These are phyloP conservation scores for Aspergillus baeticus DNA, from an alignment of 495 filamentous ascomycete species.

Conservation along the genomic window DNA sequence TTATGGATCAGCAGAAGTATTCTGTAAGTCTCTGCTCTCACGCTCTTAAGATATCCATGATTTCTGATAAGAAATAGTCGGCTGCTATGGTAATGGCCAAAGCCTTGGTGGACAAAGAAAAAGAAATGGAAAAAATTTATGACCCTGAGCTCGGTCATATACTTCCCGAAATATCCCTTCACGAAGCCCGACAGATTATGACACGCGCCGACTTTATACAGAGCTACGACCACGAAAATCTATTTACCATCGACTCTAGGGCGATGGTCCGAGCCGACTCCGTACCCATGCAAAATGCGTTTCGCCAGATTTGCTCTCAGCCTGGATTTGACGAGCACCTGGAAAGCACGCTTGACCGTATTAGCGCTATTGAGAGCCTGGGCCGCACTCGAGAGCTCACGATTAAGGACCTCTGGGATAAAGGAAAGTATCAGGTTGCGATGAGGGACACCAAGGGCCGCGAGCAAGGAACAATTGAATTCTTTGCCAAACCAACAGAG, in stretches of 20 bases:
- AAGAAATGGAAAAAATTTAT: constrained; percentile 63
- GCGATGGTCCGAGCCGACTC: constrained; percentile 69
- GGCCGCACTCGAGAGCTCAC: constrained; percentile 89
- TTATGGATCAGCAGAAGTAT: constrained; percentile 98
- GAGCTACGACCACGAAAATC: constrained; percentile 85
- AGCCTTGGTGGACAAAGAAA: constrained; percentile 78
- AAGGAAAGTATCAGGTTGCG: constrained; percentile 75
- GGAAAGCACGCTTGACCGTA: constrained; percentile 77
- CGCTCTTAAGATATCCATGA: background rate
- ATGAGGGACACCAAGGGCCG: constrained; percentile 52
- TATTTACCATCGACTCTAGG: constrained; percentile 89
- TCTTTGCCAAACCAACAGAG: constrained; percentile 38
- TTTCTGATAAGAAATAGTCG: constrained; percentile 47
- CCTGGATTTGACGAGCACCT: constrained; percentile 79
- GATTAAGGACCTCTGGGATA: constrained; percentile 76
- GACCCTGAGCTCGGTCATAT: constrained; percentile 67
- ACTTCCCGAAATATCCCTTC: constrained; percentile 77
- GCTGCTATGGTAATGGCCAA: constrained; percentile 93
- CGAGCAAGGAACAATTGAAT: constrained; percentile 43
- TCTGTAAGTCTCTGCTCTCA: constrained; percentile 53
- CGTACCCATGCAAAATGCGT: constrained; percentile 94
- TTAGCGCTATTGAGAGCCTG: constrained; percentile 86
- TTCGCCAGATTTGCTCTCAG: constrained; percentile 71
- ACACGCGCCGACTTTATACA: constrained; percentile 94
- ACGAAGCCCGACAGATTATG: constrained; percentile 88